A percentile compares a stretch with the other conserved stretches of the same genome.
These are phyloP conservation scores for Obba rivulosa DNA, from an alignment of 768 basidiomycete species.

Conservation along the genomic window DNA sequence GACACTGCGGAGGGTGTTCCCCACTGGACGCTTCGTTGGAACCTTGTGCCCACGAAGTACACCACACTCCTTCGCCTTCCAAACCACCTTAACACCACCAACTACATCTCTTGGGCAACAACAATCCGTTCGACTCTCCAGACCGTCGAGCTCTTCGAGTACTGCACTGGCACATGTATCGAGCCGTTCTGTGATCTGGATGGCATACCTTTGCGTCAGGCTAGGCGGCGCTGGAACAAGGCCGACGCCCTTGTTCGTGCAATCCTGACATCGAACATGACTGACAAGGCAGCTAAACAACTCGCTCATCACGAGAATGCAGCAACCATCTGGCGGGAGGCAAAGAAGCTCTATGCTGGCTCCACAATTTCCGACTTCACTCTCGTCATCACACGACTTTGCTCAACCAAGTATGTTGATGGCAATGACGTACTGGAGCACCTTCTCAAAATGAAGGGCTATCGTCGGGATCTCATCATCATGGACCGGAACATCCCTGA, in stretches of 20 bases:
- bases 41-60: too few species aligned
- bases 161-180: background rate
- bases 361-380: slow-evolving; percentile 10
- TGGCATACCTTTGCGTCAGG: too few species aligned
- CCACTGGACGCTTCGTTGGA: too few species aligned
- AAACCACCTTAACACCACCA: background rate
- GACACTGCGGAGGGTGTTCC: too few species aligned
- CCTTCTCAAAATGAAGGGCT: slow-evolving; percentile 14
- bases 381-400: slow-evolving; percentile 3
- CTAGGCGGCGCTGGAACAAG: background rate
- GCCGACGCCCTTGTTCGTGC: background rate
- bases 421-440: slow-evolving; percentile 7
- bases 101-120: background rate
- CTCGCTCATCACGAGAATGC: background rate
- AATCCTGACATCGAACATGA: slow-evolving; percentile 1
- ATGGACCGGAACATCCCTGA: slow-evolving; percentile 7
- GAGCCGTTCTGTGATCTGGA: too few species aligned
- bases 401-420: slow-evolving; percentile 5
- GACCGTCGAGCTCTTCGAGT: background rate
- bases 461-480: slow-evolving; percentile 4
- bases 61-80: background rate
- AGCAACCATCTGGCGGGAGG: background rate
- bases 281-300: background rate
- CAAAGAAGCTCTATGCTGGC: background rate
- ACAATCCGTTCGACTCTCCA: background rate